A percentile compares a stretch with the other conserved stretches of the same genome.
Conservation (phyloP, 306 rosid genomes). For the Quercus variabilis region DNA sequence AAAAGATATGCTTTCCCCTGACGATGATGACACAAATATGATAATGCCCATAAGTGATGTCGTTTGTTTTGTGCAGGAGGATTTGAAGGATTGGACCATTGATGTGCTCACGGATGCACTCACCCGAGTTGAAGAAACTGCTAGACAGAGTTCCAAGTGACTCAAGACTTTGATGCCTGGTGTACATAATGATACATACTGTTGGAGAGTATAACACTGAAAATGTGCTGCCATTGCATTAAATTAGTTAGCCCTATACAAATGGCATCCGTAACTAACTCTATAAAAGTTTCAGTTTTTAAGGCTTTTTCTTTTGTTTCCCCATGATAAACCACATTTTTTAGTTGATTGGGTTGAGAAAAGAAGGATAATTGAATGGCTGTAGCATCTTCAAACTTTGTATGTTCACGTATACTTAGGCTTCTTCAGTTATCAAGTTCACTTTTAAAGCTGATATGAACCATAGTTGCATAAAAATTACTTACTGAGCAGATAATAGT, state of each 20-base stretch:
- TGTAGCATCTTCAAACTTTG: not conserved
- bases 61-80: constrained; percentile 45
- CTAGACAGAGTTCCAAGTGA: constrained; percentile 36
- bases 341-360: not conserved
- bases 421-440: not conserved
- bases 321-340: not conserved
- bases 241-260: not conserved
- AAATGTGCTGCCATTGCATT: not conserved
- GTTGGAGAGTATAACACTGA: not conserved
- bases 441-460: not conserved
- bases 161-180: not conserved
- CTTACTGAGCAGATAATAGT: not conserved
- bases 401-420: not conserved
- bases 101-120: constrained; percentile 69
- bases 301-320: not conserved
- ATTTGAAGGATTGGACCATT: constrained; percentile 76
- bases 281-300: not conserved
- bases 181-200: not conserved
- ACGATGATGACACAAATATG: not conserved
- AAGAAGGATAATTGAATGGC: not conserved
- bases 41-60: not conserved
- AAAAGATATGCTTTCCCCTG: not conserved
- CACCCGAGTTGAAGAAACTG: constrained; percentile 58
- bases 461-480: not conserved
- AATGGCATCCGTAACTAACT: not conserved